Evolutionary conservation across 2,329 filamentous ascomycete species (phyloP), one percentile per base, ranked within the genome.

Genomic region (Pseudogymnoascus sp.): DNA sequence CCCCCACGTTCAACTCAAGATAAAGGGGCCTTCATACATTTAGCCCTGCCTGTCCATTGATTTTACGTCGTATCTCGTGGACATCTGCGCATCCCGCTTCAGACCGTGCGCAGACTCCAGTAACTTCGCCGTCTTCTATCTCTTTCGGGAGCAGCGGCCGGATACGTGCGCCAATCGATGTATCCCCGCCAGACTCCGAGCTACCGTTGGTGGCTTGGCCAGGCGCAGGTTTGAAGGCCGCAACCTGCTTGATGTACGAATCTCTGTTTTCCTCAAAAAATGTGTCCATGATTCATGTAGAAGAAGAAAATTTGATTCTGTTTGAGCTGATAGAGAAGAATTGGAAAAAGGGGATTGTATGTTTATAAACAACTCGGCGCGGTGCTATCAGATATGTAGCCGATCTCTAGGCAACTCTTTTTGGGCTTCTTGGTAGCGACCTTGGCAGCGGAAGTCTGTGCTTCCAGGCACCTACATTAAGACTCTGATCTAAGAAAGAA

Each of bases 31-130:
- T 10, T 9, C 51, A 12, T 60, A 60, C 61, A 15, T 31, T 60
- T 31, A 62, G 31, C 21, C 31, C 61, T 10, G 51, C 25, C 51
- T 62, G 51, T 5, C 29, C 25, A 44, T 62, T 62, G 39, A 62
- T 27, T 42, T 62, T 62, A 17, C 58, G 61, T 44, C 61, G 36
- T 17, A 62, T n/a, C 27, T 62, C 61, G 31, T 62, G 61, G 35
- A 62, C 61, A 60, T 62, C 61, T 13, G 58, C 48, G 15, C 7
- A 42, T 9, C 51, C 33, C n/a, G 17, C n/a, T 21, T 35, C 27
- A 17, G 48, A 55, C 12, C 48, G 27, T 12, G 48, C 48, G n/a
- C 6, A 61, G 5, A 61, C 39, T 3, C 59, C 59, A 33, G 29
- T 8, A n/a, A 61, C 59, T 17, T 42, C 59, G 3, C 25, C 33